phyloP scores from a whole-genome alignment of 1,139 yeast species.

The Blastobotrys elegans region DNA sequence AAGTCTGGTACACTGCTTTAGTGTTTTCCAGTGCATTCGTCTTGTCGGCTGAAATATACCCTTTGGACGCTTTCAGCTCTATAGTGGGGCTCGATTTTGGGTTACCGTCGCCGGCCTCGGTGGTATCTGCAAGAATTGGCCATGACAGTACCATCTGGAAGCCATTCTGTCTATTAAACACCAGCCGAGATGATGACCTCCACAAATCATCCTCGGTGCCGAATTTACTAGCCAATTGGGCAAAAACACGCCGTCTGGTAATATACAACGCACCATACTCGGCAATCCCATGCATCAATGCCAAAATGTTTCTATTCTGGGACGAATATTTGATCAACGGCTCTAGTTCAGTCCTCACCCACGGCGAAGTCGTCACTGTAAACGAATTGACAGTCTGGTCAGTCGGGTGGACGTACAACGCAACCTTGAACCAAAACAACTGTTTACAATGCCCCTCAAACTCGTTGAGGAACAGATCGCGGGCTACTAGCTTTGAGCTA shows the following conservation, averaged over 20 bases:
- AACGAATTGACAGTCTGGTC: constrained; percentile 19
- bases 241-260: constrained; percentile 21
- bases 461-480: constrained; percentile 15
- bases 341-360: constrained; percentile 21
- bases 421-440: constrained; percentile 19
- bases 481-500: constrained; percentile 11
- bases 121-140: constrained; percentile 6
- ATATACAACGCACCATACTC: constrained; percentile 22
- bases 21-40: constrained; percentile 10
- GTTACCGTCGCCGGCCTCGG: neutral
- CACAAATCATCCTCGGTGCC: constrained; percentile 18
- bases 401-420: constrained; percentile 16
- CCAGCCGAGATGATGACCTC: constrained; percentile 18
- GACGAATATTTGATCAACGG: constrained; percentile 16
- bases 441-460: constrained; percentile 19
- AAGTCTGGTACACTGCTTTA: constrained; percentile 15
- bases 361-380: constrained; percentile 18
- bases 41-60: constrained; percentile 7
- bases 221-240: constrained; percentile 13
- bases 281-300: constrained; percentile 23
- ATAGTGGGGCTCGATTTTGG: constrained; percentile 10
- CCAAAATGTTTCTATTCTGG: constrained; percentile 17
- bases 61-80: constrained; percentile 8
- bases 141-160: constrained; percentile 10
- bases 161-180: constrained; percentile 12